Percentiles rank a stretch among this genome's conserved stretches.
phyloP scores from a whole-genome alignment of 2,329 filamentous ascomycete species.

The Fusarium sambucinum region DNA sequence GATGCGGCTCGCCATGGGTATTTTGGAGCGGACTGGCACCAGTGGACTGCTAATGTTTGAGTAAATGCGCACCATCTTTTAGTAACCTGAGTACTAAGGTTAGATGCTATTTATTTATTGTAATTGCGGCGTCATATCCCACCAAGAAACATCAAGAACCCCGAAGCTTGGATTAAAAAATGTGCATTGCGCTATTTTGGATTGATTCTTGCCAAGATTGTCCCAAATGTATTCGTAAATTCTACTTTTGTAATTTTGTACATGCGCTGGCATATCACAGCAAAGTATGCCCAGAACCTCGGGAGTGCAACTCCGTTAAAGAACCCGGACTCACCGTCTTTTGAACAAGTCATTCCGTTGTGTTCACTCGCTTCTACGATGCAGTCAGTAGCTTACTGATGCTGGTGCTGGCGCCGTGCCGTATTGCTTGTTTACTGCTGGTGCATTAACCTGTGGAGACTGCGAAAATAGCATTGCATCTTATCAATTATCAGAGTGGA shows the following conservation, averaged over 20 bases:
- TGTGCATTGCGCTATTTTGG: background rate
- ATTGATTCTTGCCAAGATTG: background rate
- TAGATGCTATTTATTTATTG: background rate
- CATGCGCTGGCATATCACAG: constrained; percentile 13
- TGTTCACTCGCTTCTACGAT: constrained; percentile 12
- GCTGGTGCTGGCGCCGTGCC: constrained; percentile 13
- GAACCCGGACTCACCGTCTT: constrained; percentile 37
- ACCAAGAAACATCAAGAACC: background rate
- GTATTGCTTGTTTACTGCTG: constrained; percentile 35
- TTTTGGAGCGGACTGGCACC: constrained; percentile 13
- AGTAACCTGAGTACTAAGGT: background rate
- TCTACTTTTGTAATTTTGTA: constrained; percentile 6
- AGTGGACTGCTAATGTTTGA: constrained; percentile 17
- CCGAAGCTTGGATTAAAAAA: constrained; percentile 9
- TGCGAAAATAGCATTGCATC: background rate
- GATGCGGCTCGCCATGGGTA: constrained; percentile 27
- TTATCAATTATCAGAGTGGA: constrained; percentile 22
- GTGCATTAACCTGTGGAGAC: constrained; percentile 34
- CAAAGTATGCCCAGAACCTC: background rate
- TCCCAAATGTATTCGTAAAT: constrained; percentile 9
- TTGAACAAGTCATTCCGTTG: constrained; percentile 14
- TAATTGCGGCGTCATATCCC: constrained; percentile 23
- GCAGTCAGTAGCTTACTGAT: background rate
- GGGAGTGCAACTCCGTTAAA: constrained; percentile 31
- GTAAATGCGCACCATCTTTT: constrained; percentile 20